These are phyloP conservation scores for Solanum corneliomulleri DNA, from an alignment of 257 asterid species.

Conservation along the genomic window DNA sequence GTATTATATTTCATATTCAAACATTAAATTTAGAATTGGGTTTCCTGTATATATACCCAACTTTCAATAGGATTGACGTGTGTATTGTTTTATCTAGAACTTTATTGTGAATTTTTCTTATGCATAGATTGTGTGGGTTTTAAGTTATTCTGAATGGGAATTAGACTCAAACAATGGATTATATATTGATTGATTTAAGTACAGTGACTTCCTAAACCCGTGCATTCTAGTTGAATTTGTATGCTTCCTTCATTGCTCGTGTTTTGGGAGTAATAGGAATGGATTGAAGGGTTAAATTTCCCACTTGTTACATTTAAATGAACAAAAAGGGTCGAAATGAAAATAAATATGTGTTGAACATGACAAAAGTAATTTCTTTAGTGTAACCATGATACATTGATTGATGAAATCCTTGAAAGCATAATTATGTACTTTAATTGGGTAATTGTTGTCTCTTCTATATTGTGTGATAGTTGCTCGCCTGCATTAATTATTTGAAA, in stretches of 20 bases:
- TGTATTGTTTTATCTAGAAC: neutral
- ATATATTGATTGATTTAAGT: neutral
- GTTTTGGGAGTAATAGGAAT: neutral
- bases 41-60: too few relatives aligned
- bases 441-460: too few relatives aligned
- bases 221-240: neutral
- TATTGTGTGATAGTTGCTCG: neutral
- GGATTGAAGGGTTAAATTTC: neutral
- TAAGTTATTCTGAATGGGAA: neutral
- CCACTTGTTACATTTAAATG: neutral
- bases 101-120: neutral
- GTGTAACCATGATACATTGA: neutral
- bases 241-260: neutral
- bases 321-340: too few relatives aligned
- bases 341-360: neutral
- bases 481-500: neutral
- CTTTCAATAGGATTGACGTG: neutral
- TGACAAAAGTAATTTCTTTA: neutral
- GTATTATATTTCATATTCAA: neutral
- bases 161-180: neutral
- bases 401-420: neutral
- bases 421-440: neutral
- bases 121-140: neutral
- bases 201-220: neutral
- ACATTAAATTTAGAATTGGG: neutral